phyloP scores from a whole-genome alignment of 148 eudicot genomes.

The Nyssa sinensis region DNA sequence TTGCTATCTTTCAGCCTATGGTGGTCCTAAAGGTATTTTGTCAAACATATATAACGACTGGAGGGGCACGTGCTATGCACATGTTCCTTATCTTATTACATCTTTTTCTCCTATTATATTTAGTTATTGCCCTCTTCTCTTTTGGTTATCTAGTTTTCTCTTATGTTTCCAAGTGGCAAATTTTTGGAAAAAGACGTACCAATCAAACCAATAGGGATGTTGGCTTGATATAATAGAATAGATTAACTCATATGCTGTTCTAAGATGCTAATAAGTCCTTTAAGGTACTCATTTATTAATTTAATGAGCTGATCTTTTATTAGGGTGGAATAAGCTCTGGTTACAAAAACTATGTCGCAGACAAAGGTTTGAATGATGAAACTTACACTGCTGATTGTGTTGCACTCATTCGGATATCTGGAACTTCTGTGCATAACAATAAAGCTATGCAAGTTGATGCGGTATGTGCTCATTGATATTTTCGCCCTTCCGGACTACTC shows the following conservation, averaged over 20 bases:
- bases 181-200: too few relatives aligned
- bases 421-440: conserved; percentile 81
- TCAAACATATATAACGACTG: conserved; percentile 8
- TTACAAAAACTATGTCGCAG: conserved; percentile 76
- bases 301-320: conserved; percentile 11
- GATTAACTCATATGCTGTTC: background rate
- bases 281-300: conserved; percentile 13
- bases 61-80: too few relatives aligned
- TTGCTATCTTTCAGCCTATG: conserved; percentile 95
- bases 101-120: too few relatives aligned
- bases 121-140: too few relatives aligned
- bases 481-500: background rate
- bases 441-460: conserved; percentile 87
- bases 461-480: conserved; percentile 41
- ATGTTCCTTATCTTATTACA: too few relatives aligned
- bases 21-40: conserved; percentile 80
- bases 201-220: too few relatives aligned
- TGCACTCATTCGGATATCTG: conserved; percentile 82
- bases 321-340: conserved; percentile 96
- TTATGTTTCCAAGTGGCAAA: too few relatives aligned
- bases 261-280: conserved; percentile 7
- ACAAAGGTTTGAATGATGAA: conserved; percentile 78
- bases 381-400: conserved; percentile 75
- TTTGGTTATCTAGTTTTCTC: too few relatives aligned
- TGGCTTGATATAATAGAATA: too few relatives aligned